phyloP scores from a whole-genome alignment of 805 yeast species.

The Saccharomycopsis javanensis region DNA sequence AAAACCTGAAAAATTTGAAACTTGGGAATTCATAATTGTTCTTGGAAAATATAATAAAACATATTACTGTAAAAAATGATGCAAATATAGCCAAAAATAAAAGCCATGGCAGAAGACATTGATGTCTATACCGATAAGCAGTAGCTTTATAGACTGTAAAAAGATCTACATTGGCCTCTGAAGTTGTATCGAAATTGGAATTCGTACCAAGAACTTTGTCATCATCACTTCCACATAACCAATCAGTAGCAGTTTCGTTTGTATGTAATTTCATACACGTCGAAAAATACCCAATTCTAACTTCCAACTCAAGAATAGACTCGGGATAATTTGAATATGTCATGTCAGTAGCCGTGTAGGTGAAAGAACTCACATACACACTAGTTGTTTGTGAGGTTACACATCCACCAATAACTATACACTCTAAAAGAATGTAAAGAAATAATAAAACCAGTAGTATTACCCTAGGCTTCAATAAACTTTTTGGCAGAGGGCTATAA shows the following conservation, averaged over 20 bases:
- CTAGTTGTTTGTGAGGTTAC: constrained; percentile 13
- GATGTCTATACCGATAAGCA: constrained; percentile 18
- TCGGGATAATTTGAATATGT: constrained; percentile 13
- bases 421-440: constrained; percentile 18
- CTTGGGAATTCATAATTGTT: not conserved
- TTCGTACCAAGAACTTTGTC: constrained; percentile 5
- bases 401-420: constrained; percentile 18
- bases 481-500: not conserved
- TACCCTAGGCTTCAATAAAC: not conserved
- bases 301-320: constrained; percentile 12
- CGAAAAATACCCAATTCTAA: constrained; percentile 18
- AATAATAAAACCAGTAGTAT: constrained; percentile 12
- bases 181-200: constrained; percentile 12
- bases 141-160: constrained; percentile 15
- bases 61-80: constrained; percentile 13
- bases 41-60: constrained; percentile 8
- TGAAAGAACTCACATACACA: constrained; percentile 17
- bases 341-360: constrained; percentile 14
- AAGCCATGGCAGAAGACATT: constrained; percentile 18
- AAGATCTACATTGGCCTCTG: constrained; percentile 17
- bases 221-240: constrained; percentile 17
- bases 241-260: constrained; percentile 1
- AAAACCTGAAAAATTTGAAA: not conserved
- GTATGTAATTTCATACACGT: constrained; percentile 15
- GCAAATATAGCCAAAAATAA: constrained; percentile 17